These are phyloP conservation scores for Aristolochia contorta DNA, from an alignment of 164 flowering plant species.

Conservation along the genomic window DNA sequence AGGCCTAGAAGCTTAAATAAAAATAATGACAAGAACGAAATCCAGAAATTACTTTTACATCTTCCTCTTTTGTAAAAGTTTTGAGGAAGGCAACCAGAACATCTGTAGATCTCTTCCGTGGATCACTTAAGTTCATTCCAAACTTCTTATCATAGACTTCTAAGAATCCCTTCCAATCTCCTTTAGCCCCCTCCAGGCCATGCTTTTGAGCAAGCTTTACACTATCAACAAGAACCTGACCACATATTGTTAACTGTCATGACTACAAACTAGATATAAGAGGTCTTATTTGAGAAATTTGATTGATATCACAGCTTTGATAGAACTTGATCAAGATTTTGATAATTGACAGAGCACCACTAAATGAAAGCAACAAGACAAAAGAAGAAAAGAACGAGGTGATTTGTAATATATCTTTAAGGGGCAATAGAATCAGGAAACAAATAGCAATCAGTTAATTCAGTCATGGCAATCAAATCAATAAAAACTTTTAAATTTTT, in stretches of 20 bases:
- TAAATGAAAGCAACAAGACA: too few species aligned
- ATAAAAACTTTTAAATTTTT: too few species aligned
- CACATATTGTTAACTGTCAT: background rate
- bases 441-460: too few species aligned
- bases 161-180: constrained; percentile 78
- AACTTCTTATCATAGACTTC: constrained; percentile 36
- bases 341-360: too few species aligned
- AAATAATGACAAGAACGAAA: background rate
- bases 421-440: too few species aligned
- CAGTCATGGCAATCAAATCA: too few species aligned
- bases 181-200: constrained; percentile 52
- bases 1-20: background rate
- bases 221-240: constrained; percentile 55
- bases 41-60: constrained; percentile 36
- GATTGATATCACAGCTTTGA: too few species aligned
- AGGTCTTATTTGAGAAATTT: too few species aligned
- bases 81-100: constrained; percentile 52
- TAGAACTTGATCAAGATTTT: too few species aligned
- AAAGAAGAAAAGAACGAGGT: too few species aligned
- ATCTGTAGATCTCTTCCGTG: constrained; percentile 48
- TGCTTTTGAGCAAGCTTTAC: constrained; percentile 65
- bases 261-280: too few species aligned
- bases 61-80: constrained; percentile 46
- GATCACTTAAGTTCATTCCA: constrained; percentile 64
- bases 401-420: too few species aligned